phyloP scores from a whole-genome alignment of 768 basidiomycete genomes.

The Lactifluus pinguis region DNA sequence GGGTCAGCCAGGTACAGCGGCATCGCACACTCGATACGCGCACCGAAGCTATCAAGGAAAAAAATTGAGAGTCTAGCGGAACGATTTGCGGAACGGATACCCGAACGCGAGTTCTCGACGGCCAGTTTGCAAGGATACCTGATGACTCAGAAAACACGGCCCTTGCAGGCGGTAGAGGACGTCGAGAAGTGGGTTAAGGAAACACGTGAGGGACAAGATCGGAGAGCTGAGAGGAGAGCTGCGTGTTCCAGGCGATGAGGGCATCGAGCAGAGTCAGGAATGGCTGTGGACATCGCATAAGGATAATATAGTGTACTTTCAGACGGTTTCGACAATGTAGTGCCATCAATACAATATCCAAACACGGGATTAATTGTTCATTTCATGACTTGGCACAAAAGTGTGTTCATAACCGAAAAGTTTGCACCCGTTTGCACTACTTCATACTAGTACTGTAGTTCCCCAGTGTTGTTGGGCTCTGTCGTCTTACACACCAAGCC shows the following conservation, averaged over 20 bases:
- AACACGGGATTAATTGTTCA: too few relatives aligned
- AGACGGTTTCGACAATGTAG: too few relatives aligned
- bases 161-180: constrained; percentile 44
- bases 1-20: constrained; percentile 3
- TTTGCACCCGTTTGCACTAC: too few relatives aligned
- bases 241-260: background rate
- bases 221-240: background rate
- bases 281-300: background rate
- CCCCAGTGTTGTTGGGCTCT: too few relatives aligned
- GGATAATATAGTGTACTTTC: background rate
- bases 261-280: background rate
- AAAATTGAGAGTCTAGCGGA: constrained; percentile 41
- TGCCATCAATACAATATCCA: too few relatives aligned
- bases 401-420: too few relatives aligned
- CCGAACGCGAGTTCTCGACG: constrained; percentile 36
- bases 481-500: too few relatives aligned
- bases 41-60: constrained; percentile 33
- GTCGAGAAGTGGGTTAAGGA: constrained; percentile 42
- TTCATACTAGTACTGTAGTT: too few relatives aligned
- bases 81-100: constrained; percentile 46
- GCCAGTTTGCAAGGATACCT: constrained; percentile 48
- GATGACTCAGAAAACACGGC: constrained; percentile 57
- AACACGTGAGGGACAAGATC: constrained; percentile 28
- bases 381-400: too few relatives aligned
- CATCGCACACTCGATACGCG: constrained; percentile 11